phyloP scores from a whole-genome alignment of 179 eudicot species.

The Spergularia azorica region DNA sequence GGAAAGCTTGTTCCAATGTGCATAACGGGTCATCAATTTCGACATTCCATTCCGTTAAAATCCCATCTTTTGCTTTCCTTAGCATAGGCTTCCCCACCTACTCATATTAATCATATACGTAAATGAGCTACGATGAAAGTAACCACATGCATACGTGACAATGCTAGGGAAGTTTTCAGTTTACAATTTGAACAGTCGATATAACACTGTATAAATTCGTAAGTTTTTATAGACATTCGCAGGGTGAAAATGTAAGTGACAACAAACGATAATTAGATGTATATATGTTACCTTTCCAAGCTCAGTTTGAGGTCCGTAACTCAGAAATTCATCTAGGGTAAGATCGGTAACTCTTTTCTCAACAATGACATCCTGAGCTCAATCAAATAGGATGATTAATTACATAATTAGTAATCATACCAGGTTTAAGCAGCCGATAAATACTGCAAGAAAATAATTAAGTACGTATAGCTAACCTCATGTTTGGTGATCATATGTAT shows the following conservation, averaged over 20 bases:
- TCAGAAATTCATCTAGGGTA: conserved; percentile 39
- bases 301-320: conserved; percentile 47
- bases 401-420: not conserved
- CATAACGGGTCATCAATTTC: conserved; percentile 49
- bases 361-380: conserved; percentile 35
- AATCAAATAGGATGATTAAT: not conserved
- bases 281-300: conserved; percentile 32
- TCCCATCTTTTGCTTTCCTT: conserved; percentile 43
- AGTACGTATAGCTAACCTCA: conserved; percentile 26
- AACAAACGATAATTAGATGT: too few species aligned
- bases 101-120: conserved; percentile 1
- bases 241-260: too few species aligned
- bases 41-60: conserved; percentile 44
- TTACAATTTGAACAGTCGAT: too few species aligned
- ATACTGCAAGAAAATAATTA: not conserved
- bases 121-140: too few species aligned
- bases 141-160: too few species aligned
- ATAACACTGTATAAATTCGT: too few species aligned
- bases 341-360: conserved; percentile 50
- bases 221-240: too few species aligned
- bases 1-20: conserved; percentile 48
- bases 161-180: too few species aligned
- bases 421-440: not conserved
- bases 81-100: conserved; percentile 49
- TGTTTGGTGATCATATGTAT: conserved; percentile 35